Evolutionary conservation across 2,329 filamentous ascomycete genomes (phyloP), one percentile per base, ranked within the genome.

Genomic region (Penicillium crustosum): DNA sequence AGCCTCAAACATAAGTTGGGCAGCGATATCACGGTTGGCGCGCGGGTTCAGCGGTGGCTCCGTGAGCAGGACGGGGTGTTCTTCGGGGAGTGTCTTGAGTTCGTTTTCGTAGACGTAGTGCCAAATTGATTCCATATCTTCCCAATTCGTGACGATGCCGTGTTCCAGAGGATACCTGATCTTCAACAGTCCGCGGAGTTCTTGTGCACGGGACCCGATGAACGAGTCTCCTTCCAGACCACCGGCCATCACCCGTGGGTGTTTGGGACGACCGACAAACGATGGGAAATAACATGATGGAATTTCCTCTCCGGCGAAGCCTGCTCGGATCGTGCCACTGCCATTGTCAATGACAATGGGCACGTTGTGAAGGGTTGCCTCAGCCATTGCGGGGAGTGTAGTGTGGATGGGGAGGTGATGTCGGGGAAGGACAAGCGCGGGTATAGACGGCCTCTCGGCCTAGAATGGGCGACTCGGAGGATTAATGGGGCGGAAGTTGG

Each of bases 91-190:
- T 49, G 93, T 96, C 81, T 97, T 97, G 69, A 99, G 77, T 63
- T 95, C 94, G 72, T 97, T 93, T 57, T 90, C 90, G 75, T 97
- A 99, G 53, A 99, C 92, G 72, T 96, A 94, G 70, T 95, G 90
- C 94, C 94, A 99, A 78, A 99, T 99, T 79, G 91, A 88, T 81
- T 99, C 94, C 94, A 99, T 99, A 73, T 99, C 94, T 73, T 97
- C 94, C 94, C 94, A 99, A 77, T 99, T 92, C 67, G 94, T 99
- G 62, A 99, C 94, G 70, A 99, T 95, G 68, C 94, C 94, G 75
- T 99, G 94, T 79, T 97, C 94, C 55, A 99, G 81, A 44, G 94
- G 94, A 74, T 97, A 97, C 65, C 87, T 85, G 69, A 99, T 97
- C 84, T 97, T 99, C 68, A 99, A 83, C 61, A 99, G 81, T 3